phyloP scores from a whole-genome alignment of 768 basidiomycete species.

The Lactifluus rugatus region DNA sequence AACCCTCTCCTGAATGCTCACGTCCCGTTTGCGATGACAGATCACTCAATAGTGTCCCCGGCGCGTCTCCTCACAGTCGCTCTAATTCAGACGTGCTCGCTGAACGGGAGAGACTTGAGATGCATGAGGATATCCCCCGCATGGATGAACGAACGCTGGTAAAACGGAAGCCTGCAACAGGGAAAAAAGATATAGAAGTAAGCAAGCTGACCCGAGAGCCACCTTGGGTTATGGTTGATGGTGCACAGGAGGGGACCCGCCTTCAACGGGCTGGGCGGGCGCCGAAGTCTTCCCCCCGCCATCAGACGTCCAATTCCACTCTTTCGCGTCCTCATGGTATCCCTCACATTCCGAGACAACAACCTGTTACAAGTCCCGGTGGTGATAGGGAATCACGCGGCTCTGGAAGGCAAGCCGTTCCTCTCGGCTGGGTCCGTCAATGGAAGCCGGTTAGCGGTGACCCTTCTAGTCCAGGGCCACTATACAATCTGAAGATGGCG shows the following conservation, averaged over 20 bases:
- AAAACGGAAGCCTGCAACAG: conserved; percentile 3
- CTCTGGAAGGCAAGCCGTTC: conserved; percentile 36
- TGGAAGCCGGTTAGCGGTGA: conserved; percentile 31
- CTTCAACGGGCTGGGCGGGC: conserved; percentile 12
- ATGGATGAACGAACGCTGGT: conserved; percentile 4
- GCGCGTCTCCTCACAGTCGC: conserved; percentile 30
- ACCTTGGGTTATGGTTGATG: conserved; percentile 12
- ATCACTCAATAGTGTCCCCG: background rate
- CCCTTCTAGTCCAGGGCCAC: conserved; percentile 12
- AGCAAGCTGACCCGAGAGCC: conserved; percentile 10
- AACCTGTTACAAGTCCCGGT: conserved; percentile 14
- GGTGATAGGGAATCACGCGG: conserved; percentile 17
- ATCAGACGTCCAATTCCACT: conserved; percentile 4
- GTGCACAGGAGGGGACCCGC: background rate
- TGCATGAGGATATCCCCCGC: conserved; percentile 2
- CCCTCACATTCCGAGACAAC: conserved; percentile 19
- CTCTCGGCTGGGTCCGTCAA: conserved; percentile 37
- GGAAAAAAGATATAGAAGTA: conserved; percentile 5
- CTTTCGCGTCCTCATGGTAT: conserved; percentile 18
- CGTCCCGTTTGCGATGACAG: conserved; percentile 16
- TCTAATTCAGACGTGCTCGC: conserved; percentile 44
- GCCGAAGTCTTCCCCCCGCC: conserved; percentile 17
- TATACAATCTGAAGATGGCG: conserved; percentile 17
- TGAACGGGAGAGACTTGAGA: conserved; percentile 33
- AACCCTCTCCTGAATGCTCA: conserved; percentile 21